These are phyloP conservation scores for Cyberlindnera veronae DNA, from an alignment of 805 yeast species.

Conservation along the genomic window DNA sequence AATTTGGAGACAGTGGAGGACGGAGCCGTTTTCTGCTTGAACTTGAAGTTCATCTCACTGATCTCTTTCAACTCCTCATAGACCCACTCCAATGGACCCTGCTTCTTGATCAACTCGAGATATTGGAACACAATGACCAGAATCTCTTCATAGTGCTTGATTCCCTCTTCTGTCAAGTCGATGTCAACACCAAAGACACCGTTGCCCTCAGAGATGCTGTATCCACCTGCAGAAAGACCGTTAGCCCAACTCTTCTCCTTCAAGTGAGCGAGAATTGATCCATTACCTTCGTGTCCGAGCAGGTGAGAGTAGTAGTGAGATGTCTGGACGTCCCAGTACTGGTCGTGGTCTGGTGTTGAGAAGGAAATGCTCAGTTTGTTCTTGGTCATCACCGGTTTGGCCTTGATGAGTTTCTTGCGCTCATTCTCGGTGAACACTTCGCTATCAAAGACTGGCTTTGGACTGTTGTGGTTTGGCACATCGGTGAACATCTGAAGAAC, in stretches of 20 bases:
- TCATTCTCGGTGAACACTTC: constrained; percentile 49
- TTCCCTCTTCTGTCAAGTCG: constrained; percentile 74
- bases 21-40: constrained; percentile 72
- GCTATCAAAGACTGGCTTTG: constrained; percentile 36
- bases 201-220: constrained; percentile 61
- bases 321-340: constrained; percentile 66
- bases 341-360: constrained; percentile 72
- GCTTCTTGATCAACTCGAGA: constrained; percentile 52
- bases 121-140: constrained; percentile 66
- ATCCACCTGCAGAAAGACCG: constrained; percentile 69
- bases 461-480: constrained; percentile 46
- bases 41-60: constrained; percentile 68
- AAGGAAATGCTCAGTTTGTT: constrained; percentile 67
- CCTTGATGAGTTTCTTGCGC: constrained; percentile 52
- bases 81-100: constrained; percentile 74
- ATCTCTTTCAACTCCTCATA: constrained; percentile 72
- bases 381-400: constrained; percentile 80
- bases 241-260: constrained; percentile 78
- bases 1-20: constrained; percentile 68
- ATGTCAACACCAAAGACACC: constrained; percentile 66
- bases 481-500: constrained; percentile 60
- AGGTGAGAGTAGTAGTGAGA: constrained; percentile 72
- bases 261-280: constrained; percentile 70
- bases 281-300: constrained; percentile 89
- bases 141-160: constrained; percentile 59